These are phyloP conservation scores for Gomphus bonarii DNA, from an alignment of 1,284 basidiomycete genomes.

Conservation along the genomic window DNA sequence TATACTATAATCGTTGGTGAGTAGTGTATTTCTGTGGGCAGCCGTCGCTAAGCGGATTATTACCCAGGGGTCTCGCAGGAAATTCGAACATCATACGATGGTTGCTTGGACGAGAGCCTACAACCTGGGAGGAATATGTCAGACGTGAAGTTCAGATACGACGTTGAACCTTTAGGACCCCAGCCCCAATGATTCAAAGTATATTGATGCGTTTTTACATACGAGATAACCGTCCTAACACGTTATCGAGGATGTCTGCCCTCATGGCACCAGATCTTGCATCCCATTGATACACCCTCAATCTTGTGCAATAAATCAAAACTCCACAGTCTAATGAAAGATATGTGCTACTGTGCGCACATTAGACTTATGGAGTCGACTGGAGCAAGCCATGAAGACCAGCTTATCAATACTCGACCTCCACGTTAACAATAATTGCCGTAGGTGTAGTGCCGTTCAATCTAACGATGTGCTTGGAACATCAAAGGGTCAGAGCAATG, in stretches of 20 bases:
- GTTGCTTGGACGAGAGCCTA: slow-evolving; percentile 24
- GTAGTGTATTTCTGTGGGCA: not conserved
- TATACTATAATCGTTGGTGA: slow-evolving; percentile 23
- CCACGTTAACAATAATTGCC: too few relatives aligned
- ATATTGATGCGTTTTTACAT: not conserved
- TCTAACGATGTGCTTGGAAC: too few relatives aligned
- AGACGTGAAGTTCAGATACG: not conserved
- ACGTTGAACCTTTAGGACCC: not conserved
- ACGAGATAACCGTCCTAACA: not conserved
- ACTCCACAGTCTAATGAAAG: too few relatives aligned
- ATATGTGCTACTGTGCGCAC: too few relatives aligned
- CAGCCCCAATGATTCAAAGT: not conserved
- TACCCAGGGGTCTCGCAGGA: slow-evolving; percentile 21
- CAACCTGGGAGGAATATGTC: slow-evolving; percentile 10
- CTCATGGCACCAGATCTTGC: too few relatives aligned
- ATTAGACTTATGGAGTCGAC: too few relatives aligned
- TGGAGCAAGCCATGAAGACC: too few relatives aligned
- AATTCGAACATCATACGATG: slow-evolving; percentile 22
- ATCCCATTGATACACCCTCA: too few relatives aligned
- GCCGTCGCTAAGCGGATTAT: not conserved
- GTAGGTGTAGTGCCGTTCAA: too few relatives aligned
- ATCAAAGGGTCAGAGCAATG: too few relatives aligned
- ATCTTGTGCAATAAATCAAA: too few relatives aligned
- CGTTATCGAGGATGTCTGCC: not conserved
- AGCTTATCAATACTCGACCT: too few relatives aligned